Conservation (phyloP, 2,329 filamentous ascomycete species). For the Penicillium corylophilum region DNA sequence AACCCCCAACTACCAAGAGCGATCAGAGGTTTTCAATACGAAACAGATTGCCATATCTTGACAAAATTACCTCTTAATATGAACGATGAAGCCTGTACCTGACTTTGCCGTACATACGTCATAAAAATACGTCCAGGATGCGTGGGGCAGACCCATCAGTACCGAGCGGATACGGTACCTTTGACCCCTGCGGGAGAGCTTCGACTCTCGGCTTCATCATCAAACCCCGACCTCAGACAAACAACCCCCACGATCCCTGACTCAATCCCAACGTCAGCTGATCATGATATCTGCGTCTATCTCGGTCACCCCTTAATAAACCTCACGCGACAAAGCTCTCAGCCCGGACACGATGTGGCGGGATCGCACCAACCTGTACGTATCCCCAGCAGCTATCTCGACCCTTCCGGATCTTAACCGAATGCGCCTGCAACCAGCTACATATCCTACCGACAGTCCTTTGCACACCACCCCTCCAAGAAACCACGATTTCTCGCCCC, state of each 20-base stretch:
- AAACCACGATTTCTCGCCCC: conserved; percentile 68
- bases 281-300: conserved; percentile 19
- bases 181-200: conserved; percentile 13
- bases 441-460: conserved; percentile 98
- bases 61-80: neutral
- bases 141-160: neutral
- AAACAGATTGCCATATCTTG: no score
- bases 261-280: neutral
- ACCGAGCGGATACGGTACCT: conserved; percentile 7
- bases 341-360: conserved; percentile 82
- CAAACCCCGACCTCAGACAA: neutral
- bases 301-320: conserved; percentile 19
- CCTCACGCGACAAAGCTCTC: conserved; percentile 9
- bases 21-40: no score
- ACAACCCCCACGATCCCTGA: neutral
- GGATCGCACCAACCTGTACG: conserved; percentile 97
- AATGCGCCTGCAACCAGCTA: conserved; percentile 59
- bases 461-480: conserved; percentile 89
- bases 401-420: conserved; percentile 13
- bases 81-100: neutral
- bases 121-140: neutral
- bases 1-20: no score
- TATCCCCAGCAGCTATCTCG: conserved; percentile 11
- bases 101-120: neutral
- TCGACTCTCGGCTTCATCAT: conserved; percentile 13